Evolutionary conservation across 2,329 filamentous ascomycete species (phyloP), one percentile per base, ranked within the genome.

Genomic region (Verticillium klebahnii): DNA sequence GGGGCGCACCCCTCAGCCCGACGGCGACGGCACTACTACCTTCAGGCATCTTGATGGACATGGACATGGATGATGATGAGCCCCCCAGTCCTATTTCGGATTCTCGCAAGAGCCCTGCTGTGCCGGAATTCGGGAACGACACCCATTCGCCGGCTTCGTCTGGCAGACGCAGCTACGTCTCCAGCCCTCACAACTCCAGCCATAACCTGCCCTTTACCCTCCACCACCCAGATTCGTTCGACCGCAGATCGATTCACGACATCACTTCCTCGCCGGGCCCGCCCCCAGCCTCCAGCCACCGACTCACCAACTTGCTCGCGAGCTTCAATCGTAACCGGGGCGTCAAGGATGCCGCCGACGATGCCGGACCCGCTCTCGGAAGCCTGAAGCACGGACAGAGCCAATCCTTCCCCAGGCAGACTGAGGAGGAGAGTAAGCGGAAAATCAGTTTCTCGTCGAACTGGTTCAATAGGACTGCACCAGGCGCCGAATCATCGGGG

Each of bases 21-120:
- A 90, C 89, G 4, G 91, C 91, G 2, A 87, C 89, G 32, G 84
- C 88, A 17, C 79, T 94, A 3, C 77, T 96, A 17, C 91, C 91
- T 0, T 90, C 90, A 6, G 80, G 78, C n/a, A 83, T 84, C 63
- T 78, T 85, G 64, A 86, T 89, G 59, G 88, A 90, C 66, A 72
- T 67, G n/a, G 45, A 52, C 19, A 52, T 52, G 45, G 45, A 52
- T 14, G 78, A 88, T 55, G 87, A 89, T 57, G 81, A 88, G 45
- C 77, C 80, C n/a, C 78, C 76, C 11, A 82, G 79, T 67, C 78
- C 79, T 40, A 67, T 65, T 19, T 68, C 73, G 54, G 62, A 61
- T 64, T 61, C 71, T 69, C 45, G 74, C 69, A 65, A 66, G 4
- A 76, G 70, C 19, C 75, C 77, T 1, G 77, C 78, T 54, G 70